Percentiles rank a stretch among this genome's conserved stretches.
phyloP scores from a whole-genome alignment of 768 basidiomycete species.

The Agaricus sinodeliciosus region DNA sequence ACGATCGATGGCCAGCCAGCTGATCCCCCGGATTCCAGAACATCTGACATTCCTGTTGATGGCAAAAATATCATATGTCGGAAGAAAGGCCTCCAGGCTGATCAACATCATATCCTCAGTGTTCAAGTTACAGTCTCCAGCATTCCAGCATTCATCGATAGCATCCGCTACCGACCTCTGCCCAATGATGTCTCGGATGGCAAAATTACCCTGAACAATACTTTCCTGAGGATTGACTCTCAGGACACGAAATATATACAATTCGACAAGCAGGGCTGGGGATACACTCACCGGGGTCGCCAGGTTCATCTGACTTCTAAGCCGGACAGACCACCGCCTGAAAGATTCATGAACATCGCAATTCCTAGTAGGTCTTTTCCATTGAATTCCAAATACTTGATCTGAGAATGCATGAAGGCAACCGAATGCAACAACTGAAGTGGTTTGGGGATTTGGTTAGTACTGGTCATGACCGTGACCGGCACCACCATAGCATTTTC shows the following conservation, averaged over 20 bases:
- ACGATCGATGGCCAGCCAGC: neutral
- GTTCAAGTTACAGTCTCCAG: neutral
- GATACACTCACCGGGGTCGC: neutral
- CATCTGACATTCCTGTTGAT: neutral
- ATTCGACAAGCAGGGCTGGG: neutral
- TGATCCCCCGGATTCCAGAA: neutral
- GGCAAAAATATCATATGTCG: neutral
- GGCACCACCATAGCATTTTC: too few species aligned
- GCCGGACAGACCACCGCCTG: too few species aligned
- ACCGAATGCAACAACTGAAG: neutral
- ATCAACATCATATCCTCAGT: neutral
- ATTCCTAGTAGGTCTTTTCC: neutral
- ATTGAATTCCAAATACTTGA: neutral
- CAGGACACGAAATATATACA: neutral
- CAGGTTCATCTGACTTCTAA: neutral
- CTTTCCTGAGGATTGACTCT: neutral
- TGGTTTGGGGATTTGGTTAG: neutral
- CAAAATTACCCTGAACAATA: neutral
- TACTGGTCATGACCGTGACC: neutral
- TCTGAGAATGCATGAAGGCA: neutral
- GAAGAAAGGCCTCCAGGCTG: neutral
- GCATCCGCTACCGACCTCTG: conserved; percentile 2
- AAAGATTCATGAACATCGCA: neutral
- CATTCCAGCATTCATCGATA: neutral
- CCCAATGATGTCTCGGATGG: neutral